These are phyloP conservation scores for Coemansia sp. DNA, from an alignment of 192 early-diverging fungal species.

Conservation along the genomic window DNA sequence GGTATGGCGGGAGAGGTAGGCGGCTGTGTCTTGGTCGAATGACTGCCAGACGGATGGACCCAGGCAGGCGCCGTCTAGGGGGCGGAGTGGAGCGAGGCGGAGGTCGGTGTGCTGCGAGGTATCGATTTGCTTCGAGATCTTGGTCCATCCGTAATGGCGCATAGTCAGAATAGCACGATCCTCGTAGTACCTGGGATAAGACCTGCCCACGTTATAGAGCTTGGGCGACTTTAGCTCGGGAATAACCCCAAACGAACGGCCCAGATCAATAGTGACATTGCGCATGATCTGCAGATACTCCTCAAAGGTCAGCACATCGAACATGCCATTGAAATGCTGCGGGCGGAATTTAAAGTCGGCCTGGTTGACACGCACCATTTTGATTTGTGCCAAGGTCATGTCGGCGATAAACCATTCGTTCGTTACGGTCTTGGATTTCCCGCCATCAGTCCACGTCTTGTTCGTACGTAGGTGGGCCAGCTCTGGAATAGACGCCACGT, in stretches of 20 bases:
- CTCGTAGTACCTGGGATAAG: conserved; percentile 46
- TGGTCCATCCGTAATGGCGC: conserved; percentile 41
- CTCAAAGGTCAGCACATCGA: conserved; percentile 45
- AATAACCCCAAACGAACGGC: conserved; percentile 42
- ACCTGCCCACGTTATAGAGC: conserved; percentile 31
- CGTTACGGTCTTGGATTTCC: neutral
- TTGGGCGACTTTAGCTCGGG: conserved; percentile 52
- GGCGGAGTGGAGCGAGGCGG: conserved; percentile 3
- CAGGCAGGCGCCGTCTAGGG: neutral
- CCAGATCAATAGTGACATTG: conserved; percentile 30
- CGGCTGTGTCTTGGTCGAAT: conserved; percentile 49
- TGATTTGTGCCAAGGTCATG: conserved; percentile 42
- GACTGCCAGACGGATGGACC: conserved; percentile 46
- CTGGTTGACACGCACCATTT: conserved; percentile 33
- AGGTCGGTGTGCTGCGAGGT: conserved; percentile 19
- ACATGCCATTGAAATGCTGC: conserved; percentile 40
- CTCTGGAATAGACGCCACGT: conserved; percentile 21
- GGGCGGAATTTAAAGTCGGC: conserved; percentile 36
- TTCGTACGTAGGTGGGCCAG: conserved; percentile 28
- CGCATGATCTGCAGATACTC: conserved; percentile 47
- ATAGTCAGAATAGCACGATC: conserved; percentile 44
- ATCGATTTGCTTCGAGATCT: conserved; percentile 19
- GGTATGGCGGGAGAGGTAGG: conserved; percentile 31
- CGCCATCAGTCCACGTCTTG: conserved; percentile 33
- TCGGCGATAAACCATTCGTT: conserved; percentile 53